A percentile compares a stretch with the other conserved stretches of the same genome.
phyloP scores from a whole-genome alignment of 495 filamentous ascomycete species.

The Neurospora sp. region DNA sequence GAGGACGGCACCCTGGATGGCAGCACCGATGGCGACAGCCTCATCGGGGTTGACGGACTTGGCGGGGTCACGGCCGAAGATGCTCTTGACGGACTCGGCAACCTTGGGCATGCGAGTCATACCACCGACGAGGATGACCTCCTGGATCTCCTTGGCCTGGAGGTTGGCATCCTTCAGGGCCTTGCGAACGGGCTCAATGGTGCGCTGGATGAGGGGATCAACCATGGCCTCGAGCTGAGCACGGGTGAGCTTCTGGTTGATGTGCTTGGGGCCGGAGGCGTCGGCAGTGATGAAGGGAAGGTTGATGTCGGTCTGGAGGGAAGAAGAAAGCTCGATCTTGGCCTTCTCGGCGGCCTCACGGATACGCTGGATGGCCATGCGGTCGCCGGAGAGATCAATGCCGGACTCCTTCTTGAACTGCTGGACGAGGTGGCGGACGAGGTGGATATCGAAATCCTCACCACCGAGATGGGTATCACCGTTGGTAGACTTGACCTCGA shows the following conservation, averaged over 20 bases:
- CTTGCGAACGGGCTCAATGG: constrained; percentile 90
- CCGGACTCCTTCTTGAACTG: constrained; percentile 95
- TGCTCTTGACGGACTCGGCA: constrained; percentile 88
- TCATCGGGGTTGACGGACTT: constrained; percentile 99
- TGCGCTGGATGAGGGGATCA: constrained; percentile 79
- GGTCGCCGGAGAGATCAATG: constrained; percentile 84
- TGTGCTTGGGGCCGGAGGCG: constrained; percentile 90
- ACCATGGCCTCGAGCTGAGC: constrained; percentile 88
- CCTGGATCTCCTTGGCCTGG: constrained; percentile 91
- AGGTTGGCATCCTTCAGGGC: constrained; percentile 95
- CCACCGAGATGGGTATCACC: constrained; percentile 96
- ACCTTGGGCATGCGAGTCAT: constrained; percentile 99
- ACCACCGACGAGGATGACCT: constrained; percentile 97
- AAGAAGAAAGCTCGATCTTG: constrained; percentile 97
- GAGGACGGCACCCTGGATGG: constrained; percentile 94
- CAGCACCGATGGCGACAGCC: constrained; percentile 96
- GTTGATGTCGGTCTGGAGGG: constrained; percentile 96
- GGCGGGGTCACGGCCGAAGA: constrained; percentile 95
- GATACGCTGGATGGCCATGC: constrained; percentile 98
- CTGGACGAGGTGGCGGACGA: constrained; percentile 89
- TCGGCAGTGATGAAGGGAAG: constrained; percentile 98
- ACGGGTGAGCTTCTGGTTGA: constrained; percentile 89
- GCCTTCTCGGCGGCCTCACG: constrained; percentile 99
- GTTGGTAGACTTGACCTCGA: constrained; percentile 98
- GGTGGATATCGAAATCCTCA: constrained; percentile 95